Evolutionary conservation across 441 rosid species (phyloP).

Genomic region (Breynia disticha): DNA sequence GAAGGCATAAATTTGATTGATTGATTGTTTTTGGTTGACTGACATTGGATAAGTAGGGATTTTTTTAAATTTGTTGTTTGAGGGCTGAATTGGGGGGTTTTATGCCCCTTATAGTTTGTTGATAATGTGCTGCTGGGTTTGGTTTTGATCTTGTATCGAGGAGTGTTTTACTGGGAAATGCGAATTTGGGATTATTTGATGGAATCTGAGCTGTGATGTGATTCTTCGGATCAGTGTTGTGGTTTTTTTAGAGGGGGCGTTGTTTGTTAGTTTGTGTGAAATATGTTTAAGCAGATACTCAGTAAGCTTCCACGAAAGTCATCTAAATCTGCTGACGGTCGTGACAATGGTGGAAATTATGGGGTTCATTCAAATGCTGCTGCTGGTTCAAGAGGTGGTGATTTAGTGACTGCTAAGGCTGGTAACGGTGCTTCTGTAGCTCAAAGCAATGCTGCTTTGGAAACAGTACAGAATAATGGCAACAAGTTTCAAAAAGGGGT

Average conservation of each 20-base stretch:
- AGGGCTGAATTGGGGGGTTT: slow-evolving; percentile 4
- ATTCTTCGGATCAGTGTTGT: slow-evolving; percentile 7
- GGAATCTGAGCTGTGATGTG: slow-evolving; percentile 11
- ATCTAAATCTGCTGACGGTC: slow-evolving; percentile 35
- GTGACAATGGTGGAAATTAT: slow-evolving; percentile 30
- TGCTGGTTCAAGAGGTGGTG: slow-evolving; percentile 21
- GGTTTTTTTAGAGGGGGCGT: slow-evolving; percentile 7
- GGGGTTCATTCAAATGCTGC: slow-evolving; percentile 16
- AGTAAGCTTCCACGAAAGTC: slow-evolving; percentile 65
- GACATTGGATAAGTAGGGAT: neutral
- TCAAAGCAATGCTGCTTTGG: slow-evolving; percentile 20
- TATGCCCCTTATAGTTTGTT: neutral
- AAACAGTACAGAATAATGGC: slow-evolving; percentile 17
- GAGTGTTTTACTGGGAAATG: slow-evolving; percentile 9
- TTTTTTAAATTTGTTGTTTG: slow-evolving; percentile 11
- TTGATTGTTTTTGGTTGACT: slow-evolving; percentile 2
- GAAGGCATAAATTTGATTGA: neutral
- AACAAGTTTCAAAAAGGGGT: slow-evolving; percentile 23
- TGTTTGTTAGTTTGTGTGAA: slow-evolving; percentile 19
- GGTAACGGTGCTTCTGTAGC: slow-evolving; percentile 15
- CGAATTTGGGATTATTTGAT: slow-evolving; percentile 9
- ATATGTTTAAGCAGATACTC: slow-evolving; percentile 61
- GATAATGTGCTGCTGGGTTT: no score
- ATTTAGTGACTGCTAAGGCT: slow-evolving; percentile 18
- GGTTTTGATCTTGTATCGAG: slow-evolving; percentile 5